Conservation (phyloP, 179 eudicot species). For the Camellia oleifera region DNA sequence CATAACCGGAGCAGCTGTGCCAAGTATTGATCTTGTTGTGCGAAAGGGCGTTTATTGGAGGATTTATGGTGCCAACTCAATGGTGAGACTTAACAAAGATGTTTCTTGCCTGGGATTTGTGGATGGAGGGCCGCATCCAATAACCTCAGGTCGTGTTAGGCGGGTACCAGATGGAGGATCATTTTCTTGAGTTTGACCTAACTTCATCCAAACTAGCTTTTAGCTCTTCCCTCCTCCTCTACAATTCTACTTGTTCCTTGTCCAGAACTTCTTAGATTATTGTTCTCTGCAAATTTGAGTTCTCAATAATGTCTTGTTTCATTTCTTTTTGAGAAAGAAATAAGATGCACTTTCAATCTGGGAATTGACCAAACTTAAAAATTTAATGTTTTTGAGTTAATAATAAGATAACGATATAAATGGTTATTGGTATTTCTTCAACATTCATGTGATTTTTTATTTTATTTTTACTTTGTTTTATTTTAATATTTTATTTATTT, state of each 20-base stretch:
- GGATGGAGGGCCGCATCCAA: constrained; percentile 50
- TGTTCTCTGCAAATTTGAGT: too few relatives aligned
- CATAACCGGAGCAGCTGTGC: constrained; percentile 38
- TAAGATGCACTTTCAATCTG: too few relatives aligned
- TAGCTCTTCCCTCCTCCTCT: constrained; percentile 42
- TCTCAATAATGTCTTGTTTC: too few relatives aligned
- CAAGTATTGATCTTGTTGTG: constrained; percentile 40
- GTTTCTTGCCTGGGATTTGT: constrained; percentile 54
- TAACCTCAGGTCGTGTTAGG: constrained; percentile 56
- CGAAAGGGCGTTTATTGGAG: constrained; percentile 40
- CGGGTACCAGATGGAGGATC: constrained; percentile 62
- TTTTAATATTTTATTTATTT: too few relatives aligned
- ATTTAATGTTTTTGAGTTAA: too few relatives aligned
- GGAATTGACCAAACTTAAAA: too few relatives aligned
- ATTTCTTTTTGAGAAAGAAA: too few relatives aligned
- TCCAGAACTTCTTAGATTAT: neutral
- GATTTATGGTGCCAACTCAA: constrained; percentile 44
- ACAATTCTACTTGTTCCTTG: constrained; percentile 24
- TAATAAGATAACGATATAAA: too few relatives aligned
- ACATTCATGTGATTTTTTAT: too few relatives aligned
- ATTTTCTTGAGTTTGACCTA: constrained; percentile 59
- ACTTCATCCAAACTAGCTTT: constrained; percentile 38
- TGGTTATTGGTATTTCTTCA: too few relatives aligned
- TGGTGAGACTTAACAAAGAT: constrained; percentile 36
- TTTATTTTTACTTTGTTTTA: too few relatives aligned